phyloP scores from a whole-genome alignment of 2,329 filamentous ascomycete genomes.

The Drechslerella dactyloides region DNA sequence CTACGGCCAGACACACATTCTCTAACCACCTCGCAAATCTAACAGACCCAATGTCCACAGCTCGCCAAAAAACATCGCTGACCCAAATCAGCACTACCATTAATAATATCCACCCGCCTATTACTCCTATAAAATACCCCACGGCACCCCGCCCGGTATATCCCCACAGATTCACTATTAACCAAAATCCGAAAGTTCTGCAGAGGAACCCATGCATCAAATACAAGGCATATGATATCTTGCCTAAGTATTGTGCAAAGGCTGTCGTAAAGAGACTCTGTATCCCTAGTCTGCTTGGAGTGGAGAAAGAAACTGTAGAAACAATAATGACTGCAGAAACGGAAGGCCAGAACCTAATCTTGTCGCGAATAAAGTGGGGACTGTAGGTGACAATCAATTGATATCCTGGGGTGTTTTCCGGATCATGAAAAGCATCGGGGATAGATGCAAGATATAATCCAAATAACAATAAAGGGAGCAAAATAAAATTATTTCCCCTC shows the following conservation, averaged over 20 bases:
- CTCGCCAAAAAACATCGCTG: slow-evolving; percentile 53
- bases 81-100: slow-evolving; percentile 51
- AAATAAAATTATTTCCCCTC: slow-evolving; percentile 19
- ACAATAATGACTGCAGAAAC: slow-evolving; percentile 55
- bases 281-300: slow-evolving; percentile 51
- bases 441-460: slow-evolving; percentile 36
- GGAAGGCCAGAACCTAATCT: slow-evolving; percentile 55
- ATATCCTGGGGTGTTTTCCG: slow-evolving; percentile 52
- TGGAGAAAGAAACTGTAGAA: slow-evolving; percentile 37
- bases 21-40: slow-evolving; percentile 50
- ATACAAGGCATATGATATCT: slow-evolving; percentile 55
- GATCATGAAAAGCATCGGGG: slow-evolving; percentile 13
- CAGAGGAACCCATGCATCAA: slow-evolving; percentile 55
- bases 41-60: slow-evolving; percentile 50
- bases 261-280: slow-evolving; percentile 55
- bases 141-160: slow-evolving; percentile 23
- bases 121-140: slow-evolving; percentile 26
- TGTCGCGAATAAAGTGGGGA: slow-evolving; percentile 49
- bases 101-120: slow-evolving; percentile 30
- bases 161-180: slow-evolving; percentile 30
- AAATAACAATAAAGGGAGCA: slow-evolving; percentile 23
- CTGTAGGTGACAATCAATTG: slow-evolving; percentile 50
- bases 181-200: slow-evolving; percentile 52
- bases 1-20: slow-evolving; percentile 9
- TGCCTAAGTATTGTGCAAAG: slow-evolving; percentile 55